phyloP scores from a whole-genome alignment of 2,329 filamentous ascomycete species.

The Karstenula rhodostoma region DNA sequence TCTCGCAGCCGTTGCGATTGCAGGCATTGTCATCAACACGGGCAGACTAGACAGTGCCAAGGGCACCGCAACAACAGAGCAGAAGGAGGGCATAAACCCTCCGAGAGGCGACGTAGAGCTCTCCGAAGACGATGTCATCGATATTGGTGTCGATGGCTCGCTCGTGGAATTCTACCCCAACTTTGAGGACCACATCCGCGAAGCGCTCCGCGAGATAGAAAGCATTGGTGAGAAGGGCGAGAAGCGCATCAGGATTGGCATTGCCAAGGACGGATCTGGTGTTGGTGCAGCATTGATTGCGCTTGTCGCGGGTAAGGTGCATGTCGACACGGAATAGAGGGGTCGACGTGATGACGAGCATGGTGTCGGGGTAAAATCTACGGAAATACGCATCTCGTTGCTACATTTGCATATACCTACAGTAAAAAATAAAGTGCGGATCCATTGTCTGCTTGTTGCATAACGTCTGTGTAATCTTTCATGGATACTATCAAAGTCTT shows the following conservation, averaged over 20 bases:
- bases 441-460: not conserved
- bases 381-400: not conserved
- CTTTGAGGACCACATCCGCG: slow-evolving; percentile 87
- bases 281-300: slow-evolving; percentile 97
- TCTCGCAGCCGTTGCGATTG: slow-evolving; percentile 86
- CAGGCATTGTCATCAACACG: slow-evolving; percentile 81
- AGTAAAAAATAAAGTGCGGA: not conserved
- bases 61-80: slow-evolving; percentile 47
- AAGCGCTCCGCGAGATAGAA: slow-evolving; percentile 78
- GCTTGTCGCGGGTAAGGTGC: slow-evolving; percentile 74
- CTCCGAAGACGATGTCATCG: slow-evolving; percentile 73
- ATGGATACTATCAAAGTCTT: no score
- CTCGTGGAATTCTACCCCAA: slow-evolving; percentile 95
- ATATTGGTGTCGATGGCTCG: slow-evolving; percentile 93
- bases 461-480: not conserved
- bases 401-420: not conserved
- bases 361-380: slow-evolving; percentile 8
- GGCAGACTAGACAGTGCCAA: slow-evolving; percentile 66
- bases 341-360: not conserved
- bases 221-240: slow-evolving; percentile 81
- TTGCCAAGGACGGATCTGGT: slow-evolving; percentile 95
- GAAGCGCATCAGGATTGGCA: slow-evolving; percentile 88
- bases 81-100: slow-evolving; percentile 45
- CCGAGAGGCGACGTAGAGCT: slow-evolving; percentile 45
- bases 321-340: slow-evolving; percentile 12